A percentile compares a stretch with the other conserved stretches of the same genome.
phyloP scores from a whole-genome alignment of 352 stramenopile genomes.

The Pythium biforme region DNA sequence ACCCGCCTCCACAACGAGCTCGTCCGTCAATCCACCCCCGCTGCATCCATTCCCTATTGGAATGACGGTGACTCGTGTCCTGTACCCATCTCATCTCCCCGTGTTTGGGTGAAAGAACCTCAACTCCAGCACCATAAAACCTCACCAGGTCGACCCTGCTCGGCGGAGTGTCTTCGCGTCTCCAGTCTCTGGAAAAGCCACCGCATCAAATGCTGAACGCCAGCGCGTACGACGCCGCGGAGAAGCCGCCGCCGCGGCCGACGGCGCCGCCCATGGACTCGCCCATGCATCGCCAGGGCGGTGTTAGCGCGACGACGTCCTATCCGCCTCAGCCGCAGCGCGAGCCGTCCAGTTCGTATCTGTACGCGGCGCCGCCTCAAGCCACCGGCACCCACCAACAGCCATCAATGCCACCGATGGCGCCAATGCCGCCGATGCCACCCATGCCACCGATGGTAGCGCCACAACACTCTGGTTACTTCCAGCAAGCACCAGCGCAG shows the following conservation, averaged over 20 bases:
- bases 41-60: background rate
- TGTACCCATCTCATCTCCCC: conserved; percentile 6
- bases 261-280: conserved; percentile 22
- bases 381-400: background rate
- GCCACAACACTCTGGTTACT: conserved; percentile 7
- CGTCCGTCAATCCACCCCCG: too few species aligned
- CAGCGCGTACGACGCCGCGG: conserved; percentile 7
- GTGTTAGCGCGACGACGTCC: too few species aligned
- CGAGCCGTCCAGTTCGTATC: background rate
- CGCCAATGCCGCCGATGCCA: conserved; percentile 8
- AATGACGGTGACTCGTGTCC: background rate
- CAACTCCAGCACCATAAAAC: background rate
- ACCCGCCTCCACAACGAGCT: too few species aligned
- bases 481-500: background rate
- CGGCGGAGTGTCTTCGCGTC: background rate
- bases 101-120: background rate
- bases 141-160: background rate
- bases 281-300: conserved; percentile 5
- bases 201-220: background rate
- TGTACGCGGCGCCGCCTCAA: background rate
- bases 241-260: conserved; percentile 7
- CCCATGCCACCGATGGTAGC: conserved; percentile 6
- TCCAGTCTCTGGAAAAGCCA: background rate
- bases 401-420: conserved; percentile 2
- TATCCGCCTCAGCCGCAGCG: too few species aligned